phyloP scores from a whole-genome alignment of 352 stramenopile species.

The Phytopythium ostracodes region DNA sequence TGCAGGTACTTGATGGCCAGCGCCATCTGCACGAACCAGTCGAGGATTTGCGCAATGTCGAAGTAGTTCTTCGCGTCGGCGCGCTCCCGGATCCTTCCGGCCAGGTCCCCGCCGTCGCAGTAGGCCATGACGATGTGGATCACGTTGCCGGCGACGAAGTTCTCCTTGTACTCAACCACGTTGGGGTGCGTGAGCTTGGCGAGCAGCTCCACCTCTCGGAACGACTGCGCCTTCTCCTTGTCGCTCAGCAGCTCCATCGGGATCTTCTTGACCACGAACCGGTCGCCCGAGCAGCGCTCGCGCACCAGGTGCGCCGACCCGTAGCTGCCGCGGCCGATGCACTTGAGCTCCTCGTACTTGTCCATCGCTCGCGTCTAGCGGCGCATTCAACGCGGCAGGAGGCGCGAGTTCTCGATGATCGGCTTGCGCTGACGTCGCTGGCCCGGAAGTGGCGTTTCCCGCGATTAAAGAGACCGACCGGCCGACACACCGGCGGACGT shows the following conservation, averaged over 20 bases:
- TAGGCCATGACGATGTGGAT: constrained; percentile 96
- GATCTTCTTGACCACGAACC: constrained; percentile 85
- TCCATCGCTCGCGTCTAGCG: constrained; percentile 31
- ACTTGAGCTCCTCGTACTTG: constrained; percentile 72
- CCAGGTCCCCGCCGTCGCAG: constrained; percentile 89
- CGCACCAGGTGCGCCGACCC: constrained; percentile 68
- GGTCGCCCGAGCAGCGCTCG: constrained; percentile 17
- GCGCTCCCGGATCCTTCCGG: constrained; percentile 47
- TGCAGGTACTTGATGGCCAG: constrained; percentile 95
- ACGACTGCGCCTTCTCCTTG: constrained; percentile 76
- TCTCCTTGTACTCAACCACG: constrained; percentile 94
- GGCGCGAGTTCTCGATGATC: neutral
- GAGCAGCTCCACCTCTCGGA: constrained; percentile 88
- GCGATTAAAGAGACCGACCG: neutral
- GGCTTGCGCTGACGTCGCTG: neutral
- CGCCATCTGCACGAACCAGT: constrained; percentile 93
- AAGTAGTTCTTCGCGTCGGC: constrained; percentile 34
- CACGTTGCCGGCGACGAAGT: constrained; percentile 71
- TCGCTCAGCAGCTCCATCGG: constrained; percentile 77
- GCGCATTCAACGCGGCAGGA: neutral
- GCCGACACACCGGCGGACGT: neutral
- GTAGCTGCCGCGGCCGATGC: constrained; percentile 76
- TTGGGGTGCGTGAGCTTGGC: constrained; percentile 90
- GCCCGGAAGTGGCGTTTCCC: neutral
- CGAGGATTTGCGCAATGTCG: constrained; percentile 54